Conservation (phyloP, 148 eudicot species). For the Talinum fruticosum region DNA sequence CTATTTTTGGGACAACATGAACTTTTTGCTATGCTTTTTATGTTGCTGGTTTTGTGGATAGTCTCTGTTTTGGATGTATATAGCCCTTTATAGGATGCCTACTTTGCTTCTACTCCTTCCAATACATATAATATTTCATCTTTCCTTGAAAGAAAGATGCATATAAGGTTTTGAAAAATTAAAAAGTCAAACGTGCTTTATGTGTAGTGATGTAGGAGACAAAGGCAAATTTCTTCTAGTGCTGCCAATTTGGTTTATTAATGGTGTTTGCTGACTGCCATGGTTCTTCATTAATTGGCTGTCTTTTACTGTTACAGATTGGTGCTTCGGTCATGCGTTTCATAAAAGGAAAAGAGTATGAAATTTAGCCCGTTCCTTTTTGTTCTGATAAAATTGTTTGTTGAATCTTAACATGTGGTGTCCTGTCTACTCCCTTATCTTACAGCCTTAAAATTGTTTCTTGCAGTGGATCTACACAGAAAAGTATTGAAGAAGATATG, state of each 20-base stretch:
- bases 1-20: no score
- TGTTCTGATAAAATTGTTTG: conserved; percentile 7
- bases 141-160: not conserved
- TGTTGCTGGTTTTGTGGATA: no score
- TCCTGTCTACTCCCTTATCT: conserved; percentile 9
- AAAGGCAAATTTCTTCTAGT: not conserved
- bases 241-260: not conserved
- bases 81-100: no score
- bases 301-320: conserved; percentile 51
- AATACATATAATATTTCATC: not conserved
- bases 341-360: conserved; percentile 71
- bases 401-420: not conserved
- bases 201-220: no score
- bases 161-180: not conserved
- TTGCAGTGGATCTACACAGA: conserved; percentile 54
- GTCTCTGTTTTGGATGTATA: no score
- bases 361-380: conserved; percentile 13
- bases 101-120: not conserved
- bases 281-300: conserved; percentile 12
- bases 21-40: no score
- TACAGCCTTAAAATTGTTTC: conserved; percentile 10
- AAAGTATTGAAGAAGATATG: conserved; percentile 56
- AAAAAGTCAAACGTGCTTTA: not conserved
- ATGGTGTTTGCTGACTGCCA: not conserved
- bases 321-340: conserved; percentile 77